Conservation (phyloP, 2,329 filamentous ascomycete species). For the Emmonsiellopsis sp. region DNA sequence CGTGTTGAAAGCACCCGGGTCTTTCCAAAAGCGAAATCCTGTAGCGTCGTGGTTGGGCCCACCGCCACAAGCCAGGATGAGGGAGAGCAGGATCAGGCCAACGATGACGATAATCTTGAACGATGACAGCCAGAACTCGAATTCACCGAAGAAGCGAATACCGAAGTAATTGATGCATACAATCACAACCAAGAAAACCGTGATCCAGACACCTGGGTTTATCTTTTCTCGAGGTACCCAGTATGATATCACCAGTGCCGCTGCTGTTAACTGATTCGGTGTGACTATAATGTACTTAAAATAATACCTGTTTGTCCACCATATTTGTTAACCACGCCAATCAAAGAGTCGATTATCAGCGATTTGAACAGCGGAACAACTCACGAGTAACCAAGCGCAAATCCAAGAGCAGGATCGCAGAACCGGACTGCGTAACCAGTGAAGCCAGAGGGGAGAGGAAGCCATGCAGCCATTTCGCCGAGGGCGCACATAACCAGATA, state of each 20-base stretch:
- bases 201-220: slow-evolving; percentile 73
- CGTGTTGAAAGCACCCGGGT: slow-evolving; percentile 51
- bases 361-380: slow-evolving; percentile 11
- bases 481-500: slow-evolving; percentile 54
- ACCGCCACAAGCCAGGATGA: slow-evolving; percentile 57
- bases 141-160: slow-evolving; percentile 62
- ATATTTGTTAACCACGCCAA: slow-evolving; percentile 3
- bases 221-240: slow-evolving; percentile 59
- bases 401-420: slow-evolving; percentile 42
- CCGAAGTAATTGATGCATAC: slow-evolving; percentile 61
- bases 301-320: slow-evolving; percentile 38
- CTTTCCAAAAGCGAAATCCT: slow-evolving; percentile 58
- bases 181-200: slow-evolving; percentile 57
- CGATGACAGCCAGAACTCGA: slow-evolving; percentile 50
- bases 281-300: slow-evolving; percentile 78
- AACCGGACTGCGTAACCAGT: slow-evolving; percentile 33
- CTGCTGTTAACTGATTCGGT: slow-evolving; percentile 75
- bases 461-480: slow-evolving; percentile 41
- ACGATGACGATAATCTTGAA: slow-evolving; percentile 62
- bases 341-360: too few relatives aligned
- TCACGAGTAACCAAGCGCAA: slow-evolving; percentile 41
- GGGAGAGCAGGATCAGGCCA: slow-evolving; percentile 55
- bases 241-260: slow-evolving; percentile 68
- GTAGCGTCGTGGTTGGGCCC: slow-evolving; percentile 54
- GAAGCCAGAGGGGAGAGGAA: slow-evolving; percentile 42